A percentile compares a stretch with the other conserved stretches of the same genome.
Evolutionary conservation across 2,329 filamentous ascomycete species (phyloP).

Genomic region (Aschersonia sp.): DNA sequence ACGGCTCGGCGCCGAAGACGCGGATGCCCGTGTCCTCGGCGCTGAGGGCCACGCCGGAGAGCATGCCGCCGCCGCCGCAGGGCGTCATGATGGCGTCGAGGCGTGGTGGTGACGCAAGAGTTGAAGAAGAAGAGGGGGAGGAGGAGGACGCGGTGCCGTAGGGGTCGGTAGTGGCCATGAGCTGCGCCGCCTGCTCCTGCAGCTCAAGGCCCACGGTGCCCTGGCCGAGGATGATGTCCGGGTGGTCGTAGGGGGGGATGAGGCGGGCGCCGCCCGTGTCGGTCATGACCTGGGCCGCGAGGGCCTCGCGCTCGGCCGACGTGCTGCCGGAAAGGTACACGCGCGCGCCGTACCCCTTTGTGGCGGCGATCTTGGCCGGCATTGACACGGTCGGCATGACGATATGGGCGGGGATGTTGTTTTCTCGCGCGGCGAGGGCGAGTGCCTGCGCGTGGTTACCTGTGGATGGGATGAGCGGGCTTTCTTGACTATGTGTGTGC

Average conservation of each 20-base stretch:
- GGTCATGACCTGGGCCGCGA: slow-evolving; percentile 51
- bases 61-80: slow-evolving; percentile 77
- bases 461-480: slow-evolving; percentile 17
- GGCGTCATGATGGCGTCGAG: slow-evolving; percentile 68
- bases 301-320: slow-evolving; percentile 64
- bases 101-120: no score
- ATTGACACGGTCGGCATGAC: slow-evolving; percentile 84
- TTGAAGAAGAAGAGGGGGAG: no score
- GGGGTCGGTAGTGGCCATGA: slow-evolving; percentile 23
- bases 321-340: slow-evolving; percentile 77
- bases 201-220: slow-evolving; percentile 81
- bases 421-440: slow-evolving; percentile 63
- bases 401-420: slow-evolving; percentile 66
- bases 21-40: slow-evolving; percentile 54
- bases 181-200: slow-evolving; percentile 48
- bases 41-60: slow-evolving; percentile 68
- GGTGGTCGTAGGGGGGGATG: slow-evolving; percentile 85
- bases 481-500: not conserved
- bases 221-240: slow-evolving; percentile 81
- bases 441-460: slow-evolving; percentile 94
- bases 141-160: not conserved
- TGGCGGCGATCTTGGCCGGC: slow-evolving; percentile 76
- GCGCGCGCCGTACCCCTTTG: slow-evolving; percentile 58
- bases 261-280: slow-evolving; percentile 57
- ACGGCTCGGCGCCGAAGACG: slow-evolving; percentile 82